Base-by-base conservation (phyloP, 805 yeast genomes). In the Candida maris region DNA sequence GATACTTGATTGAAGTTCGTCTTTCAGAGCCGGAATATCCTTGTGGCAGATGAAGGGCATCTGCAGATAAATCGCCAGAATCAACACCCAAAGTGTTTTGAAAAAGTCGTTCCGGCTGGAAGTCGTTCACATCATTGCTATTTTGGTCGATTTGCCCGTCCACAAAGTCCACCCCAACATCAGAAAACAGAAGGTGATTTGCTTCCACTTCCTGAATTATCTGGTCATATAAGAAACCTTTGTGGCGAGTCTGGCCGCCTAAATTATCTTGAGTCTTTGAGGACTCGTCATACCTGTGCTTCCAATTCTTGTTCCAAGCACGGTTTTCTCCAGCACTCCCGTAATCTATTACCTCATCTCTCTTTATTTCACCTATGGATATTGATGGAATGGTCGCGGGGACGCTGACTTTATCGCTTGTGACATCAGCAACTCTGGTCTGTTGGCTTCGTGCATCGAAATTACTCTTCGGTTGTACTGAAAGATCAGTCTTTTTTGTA, bases 51-150 rank as follows among this genome's bases (percentile, higher is more conserved):
- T n/a, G n/a, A n/a, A n/a, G n/a, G n/a, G n/a, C n/a, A n/a, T n/a
- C n/a, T n/a, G n/a, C n/a, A n/a, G n/a, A n/a, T n/a, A n/a, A n/a
- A n/a, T n/a, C n/a, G n/a, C n/a, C 24, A 21, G 24, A 8, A 21
- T 12, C 12, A 18, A 28, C 8, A 6, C 14, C 23, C 6, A 35
- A 6, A 4, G 39, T 30, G 30, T 34, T 25, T 14, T 33, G 23
- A 23, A 44, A 44, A 23, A 44, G 31, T 16, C 35, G 19, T n/a
- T 35, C 42, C 15, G 48, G 41, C 17, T 32, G 29, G 34, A 44
- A 44, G 14, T 34, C 24, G 9, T 32, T 40, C 19, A 40, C 24
- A 6, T 37, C 48, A 15, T 20, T 8, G 13, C 35, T 41, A 16
- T 20, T 30, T 16, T 40, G 35, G 16, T 28, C 19, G 6, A 29